Percentiles rank a stretch among this genome's conserved stretches.
These are phyloP conservation scores for sweet orange (Citrus sinensis) DNA, from an alignment of 345 rosid genomes.

Conservation along the genomic window DVS_A1.0 CM039167.1:7518001-7518500, in stretches of 20 bases:
- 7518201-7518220: conserved; percentile 62
- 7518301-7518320: conserved; percentile 63
- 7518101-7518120: conserved; percentile 55
- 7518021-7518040: conserved; percentile 50
- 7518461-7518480: conserved; percentile 91
- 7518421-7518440: conserved; percentile 82
- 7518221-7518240: conserved; percentile 59
- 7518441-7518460: conserved; percentile 83
- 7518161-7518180: conserved; percentile 48
- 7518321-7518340: conserved; percentile 58
- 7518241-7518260: conserved; percentile 68
- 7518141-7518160: conserved; percentile 71
- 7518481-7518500: conserved; percentile 78
- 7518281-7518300: conserved; percentile 31
- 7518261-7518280: conserved; percentile 47
- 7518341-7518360: conserved; percentile 31
- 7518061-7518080: conserved; percentile 34
- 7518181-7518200: conserved; percentile 78
- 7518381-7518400: conserved; percentile 49
- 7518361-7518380: conserved; percentile 74
- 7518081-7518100: conserved; percentile 41
- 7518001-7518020: conserved; percentile 60
- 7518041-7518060: conserved; percentile 55
- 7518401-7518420: conserved; percentile 70
- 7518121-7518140: conserved; percentile 70